Percentiles rank a stretch among this genome's conserved stretches.
Conservation (phyloP, 75 land plant species). For the Cunninghamia lanceolata region DNA sequence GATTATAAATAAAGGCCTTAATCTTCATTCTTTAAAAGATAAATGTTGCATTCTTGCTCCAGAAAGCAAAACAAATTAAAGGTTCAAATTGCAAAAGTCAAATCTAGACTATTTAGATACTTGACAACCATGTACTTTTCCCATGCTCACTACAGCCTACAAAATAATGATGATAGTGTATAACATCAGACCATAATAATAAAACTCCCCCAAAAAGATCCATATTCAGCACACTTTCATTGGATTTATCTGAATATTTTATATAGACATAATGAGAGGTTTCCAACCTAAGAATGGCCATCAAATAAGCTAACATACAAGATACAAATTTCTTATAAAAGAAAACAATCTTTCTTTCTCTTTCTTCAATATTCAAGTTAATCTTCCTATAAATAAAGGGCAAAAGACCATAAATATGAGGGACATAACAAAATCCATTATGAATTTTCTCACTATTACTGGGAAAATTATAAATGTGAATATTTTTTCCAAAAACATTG, state of each 20-base stretch:
- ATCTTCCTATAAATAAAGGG: background rate
- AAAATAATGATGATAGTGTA: background rate
- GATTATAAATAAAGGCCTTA: background rate
- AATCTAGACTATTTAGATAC: background rate
- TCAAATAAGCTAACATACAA: background rate
- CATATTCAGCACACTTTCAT: background rate
- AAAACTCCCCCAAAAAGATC: background rate
- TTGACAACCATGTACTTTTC: background rate
- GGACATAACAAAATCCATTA: background rate
- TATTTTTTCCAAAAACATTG: background rate
- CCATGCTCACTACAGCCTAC: background rate
- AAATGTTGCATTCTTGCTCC: background rate
- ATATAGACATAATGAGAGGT: background rate
- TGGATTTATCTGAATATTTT: background rate
- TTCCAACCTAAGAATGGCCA: background rate
- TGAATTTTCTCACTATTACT: background rate
- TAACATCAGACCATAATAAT: background rate
- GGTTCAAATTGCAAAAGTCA: background rate
- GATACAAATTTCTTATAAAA: background rate
- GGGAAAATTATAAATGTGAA: background rate
- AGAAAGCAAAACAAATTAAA: background rate
- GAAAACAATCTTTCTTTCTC: background rate
- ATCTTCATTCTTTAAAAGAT: background rate
- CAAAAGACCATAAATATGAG: background rate
- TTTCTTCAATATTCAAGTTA: background rate